Conservation (phyloP, 805 yeast species). For the Nakazawaea peltata region DNA sequence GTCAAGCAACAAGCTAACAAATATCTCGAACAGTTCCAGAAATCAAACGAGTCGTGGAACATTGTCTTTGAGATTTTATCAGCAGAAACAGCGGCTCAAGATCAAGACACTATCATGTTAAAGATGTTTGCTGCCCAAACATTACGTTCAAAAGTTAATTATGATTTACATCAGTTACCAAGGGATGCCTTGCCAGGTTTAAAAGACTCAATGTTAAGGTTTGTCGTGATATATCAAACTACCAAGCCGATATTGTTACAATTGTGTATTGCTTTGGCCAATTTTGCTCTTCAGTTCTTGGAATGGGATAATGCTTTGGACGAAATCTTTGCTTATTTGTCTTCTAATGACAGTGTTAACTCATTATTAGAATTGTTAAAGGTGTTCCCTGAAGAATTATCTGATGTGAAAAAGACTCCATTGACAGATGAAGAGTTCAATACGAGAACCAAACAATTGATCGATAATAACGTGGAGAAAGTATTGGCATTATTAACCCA, state of each 20-base stretch:
- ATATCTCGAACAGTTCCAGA: conserved; percentile 75
- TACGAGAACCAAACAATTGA: conserved; percentile 51
- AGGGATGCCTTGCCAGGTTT: conserved; percentile 46
- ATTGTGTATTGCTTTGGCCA: conserved; percentile 72
- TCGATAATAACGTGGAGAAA: conserved; percentile 57
- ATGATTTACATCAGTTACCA: conserved; percentile 77
- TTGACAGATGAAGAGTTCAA: conserved; percentile 77
- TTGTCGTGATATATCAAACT: conserved; percentile 40
- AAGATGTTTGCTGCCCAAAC: conserved; percentile 90
- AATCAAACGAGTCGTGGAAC: conserved; percentile 77
- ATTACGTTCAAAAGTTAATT: conserved; percentile 72
- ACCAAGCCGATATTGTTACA: conserved; percentile 70
- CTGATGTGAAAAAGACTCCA: conserved; percentile 69
- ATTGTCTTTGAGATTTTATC: conserved; percentile 48
- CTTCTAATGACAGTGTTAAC: conserved; percentile 27
- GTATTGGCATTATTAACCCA: conserved; percentile 58
- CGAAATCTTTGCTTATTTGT: conserved; percentile 52
- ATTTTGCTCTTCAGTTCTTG: conserved; percentile 69
- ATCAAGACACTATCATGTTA: conserved; percentile 45
- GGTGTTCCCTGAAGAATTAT: conserved; percentile 85
- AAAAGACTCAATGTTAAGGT: conserved; percentile 56
- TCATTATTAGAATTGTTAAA: conserved; percentile 71
- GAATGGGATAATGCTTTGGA: conserved; percentile 65
- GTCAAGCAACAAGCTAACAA: conserved; percentile 38
- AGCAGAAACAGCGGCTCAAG: conserved; percentile 12